Percentiles rank a stretch among this genome's conserved stretches.
phyloP scores from a whole-genome alignment of 2,329 filamentous ascomycete genomes.

The Pseudocercospora fuligena region DNA sequence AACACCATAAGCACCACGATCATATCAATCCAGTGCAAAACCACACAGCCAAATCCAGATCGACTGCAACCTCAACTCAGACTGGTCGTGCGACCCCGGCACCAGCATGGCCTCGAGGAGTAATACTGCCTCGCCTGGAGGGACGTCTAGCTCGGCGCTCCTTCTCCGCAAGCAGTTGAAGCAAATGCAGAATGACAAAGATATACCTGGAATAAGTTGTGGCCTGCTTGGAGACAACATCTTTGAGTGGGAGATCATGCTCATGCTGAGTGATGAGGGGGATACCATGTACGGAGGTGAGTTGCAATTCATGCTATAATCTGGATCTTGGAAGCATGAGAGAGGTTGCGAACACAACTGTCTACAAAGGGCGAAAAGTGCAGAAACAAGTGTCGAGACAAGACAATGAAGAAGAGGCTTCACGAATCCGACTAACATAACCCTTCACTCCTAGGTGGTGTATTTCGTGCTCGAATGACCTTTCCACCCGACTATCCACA shows the following conservation, averaged over 20 bases:
- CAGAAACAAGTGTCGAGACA: background rate
- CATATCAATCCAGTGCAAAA: background rate
- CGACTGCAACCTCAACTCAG: background rate
- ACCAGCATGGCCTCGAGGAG: slow-evolving; percentile 24
- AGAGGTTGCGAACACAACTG: background rate
- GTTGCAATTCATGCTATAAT: slow-evolving; percentile 36
- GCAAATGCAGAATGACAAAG: slow-evolving; percentile 88
- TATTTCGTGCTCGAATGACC: slow-evolving; percentile 82
- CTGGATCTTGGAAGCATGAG: background rate
- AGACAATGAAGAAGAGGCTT: background rate
- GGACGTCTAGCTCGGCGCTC: slow-evolving; percentile 63
- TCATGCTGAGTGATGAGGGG: slow-evolving; percentile 89
- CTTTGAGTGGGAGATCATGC: slow-evolving; percentile 98
- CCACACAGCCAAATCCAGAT: background rate
- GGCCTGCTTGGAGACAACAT: slow-evolving; percentile 85
- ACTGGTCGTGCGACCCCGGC: slow-evolving; percentile 4
- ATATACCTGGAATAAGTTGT: slow-evolving; percentile 92
- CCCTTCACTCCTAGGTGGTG: slow-evolving; percentile 67
- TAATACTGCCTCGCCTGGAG: slow-evolving; percentile 31
- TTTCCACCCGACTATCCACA: slow-evolving; percentile 89
- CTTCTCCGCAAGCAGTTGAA: slow-evolving; percentile 87
- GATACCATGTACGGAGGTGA: slow-evolving; percentile 84
- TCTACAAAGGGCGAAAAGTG: background rate
- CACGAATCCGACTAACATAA: background rate
- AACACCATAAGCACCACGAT: background rate